These are phyloP conservation scores for Colletotrichum tropicicola DNA, from an alignment of 2,329 filamentous ascomycete species.

Conservation along the genomic window DNA sequence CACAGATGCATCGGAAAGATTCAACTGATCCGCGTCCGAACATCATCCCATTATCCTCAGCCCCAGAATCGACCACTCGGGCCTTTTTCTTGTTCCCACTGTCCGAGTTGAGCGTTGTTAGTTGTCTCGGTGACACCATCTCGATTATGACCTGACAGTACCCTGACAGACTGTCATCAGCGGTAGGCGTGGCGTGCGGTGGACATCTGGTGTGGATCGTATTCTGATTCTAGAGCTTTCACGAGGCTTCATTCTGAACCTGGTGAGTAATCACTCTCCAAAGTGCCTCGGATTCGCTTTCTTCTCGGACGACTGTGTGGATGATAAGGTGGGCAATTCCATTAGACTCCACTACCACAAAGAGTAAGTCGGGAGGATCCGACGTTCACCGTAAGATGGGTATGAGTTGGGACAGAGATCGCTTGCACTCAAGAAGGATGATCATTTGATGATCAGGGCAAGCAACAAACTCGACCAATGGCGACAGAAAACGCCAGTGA, in stretches of 20 bases:
- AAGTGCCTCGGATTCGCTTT: background rate
- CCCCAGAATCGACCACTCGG: background rate
- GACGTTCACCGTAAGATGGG: background rate
- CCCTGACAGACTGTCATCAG: constrained; percentile 23
- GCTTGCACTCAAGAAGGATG: background rate
- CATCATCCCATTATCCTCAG: background rate
- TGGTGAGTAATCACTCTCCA: background rate
- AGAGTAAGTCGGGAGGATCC: background rate
- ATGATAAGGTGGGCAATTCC: too few species aligned
- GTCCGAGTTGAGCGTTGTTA: background rate
- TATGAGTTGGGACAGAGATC: background rate
- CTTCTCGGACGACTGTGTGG: too few species aligned
- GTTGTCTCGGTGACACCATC: constrained; percentile 15
- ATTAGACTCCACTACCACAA: too few species aligned
- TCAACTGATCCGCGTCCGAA: constrained; percentile 2
- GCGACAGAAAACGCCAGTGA: background rate
- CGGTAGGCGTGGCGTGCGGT: constrained; percentile 18
- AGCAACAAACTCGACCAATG: background rate
- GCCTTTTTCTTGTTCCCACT: background rate
- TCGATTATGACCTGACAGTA: constrained; percentile 2
- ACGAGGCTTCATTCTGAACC: background rate
- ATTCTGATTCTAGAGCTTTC: background rate
- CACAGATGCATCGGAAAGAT: constrained; percentile 9
- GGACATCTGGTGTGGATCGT: background rate
- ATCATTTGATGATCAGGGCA: background rate